Percentiles rank a stretch among this genome's conserved stretches.
phyloP scores from a whole-genome alignment of 2,329 filamentous ascomycete genomes.

The Neonectria hederae region DNA sequence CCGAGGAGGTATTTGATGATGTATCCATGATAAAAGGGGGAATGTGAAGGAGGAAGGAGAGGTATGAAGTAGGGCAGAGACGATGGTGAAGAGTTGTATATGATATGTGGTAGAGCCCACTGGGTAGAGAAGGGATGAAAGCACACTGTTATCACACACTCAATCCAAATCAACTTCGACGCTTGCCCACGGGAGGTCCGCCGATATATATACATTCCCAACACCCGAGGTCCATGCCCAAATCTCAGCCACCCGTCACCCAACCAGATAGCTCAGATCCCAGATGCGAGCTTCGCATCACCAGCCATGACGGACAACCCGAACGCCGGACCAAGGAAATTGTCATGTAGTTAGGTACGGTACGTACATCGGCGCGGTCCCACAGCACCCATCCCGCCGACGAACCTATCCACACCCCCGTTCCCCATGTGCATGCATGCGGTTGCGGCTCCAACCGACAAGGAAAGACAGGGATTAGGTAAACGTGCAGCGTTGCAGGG shows the following conservation, averaged over 20 bases:
- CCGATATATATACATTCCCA: conserved; percentile 24
- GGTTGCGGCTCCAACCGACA: not conserved
- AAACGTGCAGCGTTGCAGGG: too few species aligned
- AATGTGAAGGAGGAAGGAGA: not conserved
- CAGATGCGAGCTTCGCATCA: not conserved
- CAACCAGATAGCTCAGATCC: conserved; percentile 11
- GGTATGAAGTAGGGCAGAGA: not conserved
- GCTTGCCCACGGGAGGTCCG: not conserved
- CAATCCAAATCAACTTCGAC: not conserved
- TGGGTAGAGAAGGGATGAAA: not conserved
- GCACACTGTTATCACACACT: not conserved
- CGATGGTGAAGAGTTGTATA: too few species aligned
- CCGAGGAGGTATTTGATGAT: conserved; percentile 21
- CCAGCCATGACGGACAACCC: conserved; percentile 6
- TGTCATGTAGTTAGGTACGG: not conserved
- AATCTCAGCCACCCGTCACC: conserved; percentile 9
- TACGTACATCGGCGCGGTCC: too few species aligned
- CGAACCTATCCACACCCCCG: not conserved
- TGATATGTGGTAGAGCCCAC: not conserved
- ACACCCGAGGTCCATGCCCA: conserved; percentile 17
- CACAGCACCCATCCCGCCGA: too few species aligned
- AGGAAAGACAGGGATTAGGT: not conserved
- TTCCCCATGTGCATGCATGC: not conserved
- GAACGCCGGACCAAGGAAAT: conserved; percentile 14
- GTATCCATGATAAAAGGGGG: conserved; percentile 2